Evolutionary conservation across 106 monocot species (phyloP), one percentile per base, ranked within the genome.

Genomic region (Dendrobium chrysotoxum): DNA sequence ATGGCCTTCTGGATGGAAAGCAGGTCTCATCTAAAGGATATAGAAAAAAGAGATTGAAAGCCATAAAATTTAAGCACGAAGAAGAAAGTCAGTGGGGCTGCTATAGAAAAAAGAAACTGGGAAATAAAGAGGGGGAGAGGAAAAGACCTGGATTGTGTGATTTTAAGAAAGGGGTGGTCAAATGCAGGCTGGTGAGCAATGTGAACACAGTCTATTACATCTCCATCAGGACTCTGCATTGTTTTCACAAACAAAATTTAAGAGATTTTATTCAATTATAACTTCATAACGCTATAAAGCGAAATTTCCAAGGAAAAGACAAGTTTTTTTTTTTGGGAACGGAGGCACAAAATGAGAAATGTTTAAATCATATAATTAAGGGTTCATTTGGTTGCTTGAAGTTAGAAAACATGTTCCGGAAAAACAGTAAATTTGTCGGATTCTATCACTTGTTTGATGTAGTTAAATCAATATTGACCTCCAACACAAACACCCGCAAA

Each of bases 161-260:
- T 85, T 79, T 88, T 91, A 57, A 91, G 85, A 55, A 84, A 91
- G 61, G 91, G 88, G 76, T 88, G 88, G 84, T 91, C 91, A 74
- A 91, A 88, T 28, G 91, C 91, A 38, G 86, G 88, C 76, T 91
- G 91, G 76, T 83, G 84, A 77, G 82, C 84, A 67, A 91, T 65
- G 35, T 88, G 88, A 15, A 91, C 88, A 44, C 91, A 91, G 46
- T 91, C 91, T 80, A 91, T 91, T 4, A 86, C 77, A 82, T 91
- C 91, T 68, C 91, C 91, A 88, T 91, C 91, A 75, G 88, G 88
- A 75, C 91, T 91, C 91, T 91, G 86, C 28, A 47, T 54, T 75
- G 13, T 81, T 40, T 11, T 2, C 74, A 42, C 6, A 13, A 7
- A 70, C 70, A 70, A 70, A 70, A 70, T 70, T 31, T 31, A 70